Evolutionary conservation across 1,284 basidiomycete species (phyloP).

Genomic region (Coniferiporia weirii): DNA sequence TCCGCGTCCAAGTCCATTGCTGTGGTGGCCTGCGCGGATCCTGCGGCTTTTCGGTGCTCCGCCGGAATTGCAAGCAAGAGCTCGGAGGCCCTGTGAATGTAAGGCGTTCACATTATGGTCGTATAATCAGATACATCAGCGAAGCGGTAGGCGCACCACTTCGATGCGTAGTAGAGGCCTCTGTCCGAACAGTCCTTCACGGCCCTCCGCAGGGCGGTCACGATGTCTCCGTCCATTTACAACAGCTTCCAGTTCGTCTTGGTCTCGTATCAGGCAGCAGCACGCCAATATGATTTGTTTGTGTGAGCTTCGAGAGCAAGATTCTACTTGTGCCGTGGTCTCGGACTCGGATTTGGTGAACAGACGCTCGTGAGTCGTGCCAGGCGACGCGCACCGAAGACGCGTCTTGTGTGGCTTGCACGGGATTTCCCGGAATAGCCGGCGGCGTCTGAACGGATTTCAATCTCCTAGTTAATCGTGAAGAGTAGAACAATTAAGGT

Average conservation of each 20-base stretch:
- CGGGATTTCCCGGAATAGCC: too few species aligned
- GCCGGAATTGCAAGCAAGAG: slow-evolving; percentile 57
- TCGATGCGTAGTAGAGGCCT: slow-evolving; percentile 56
- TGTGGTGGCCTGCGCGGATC: slow-evolving; percentile 12
- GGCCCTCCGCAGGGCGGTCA: slow-evolving; percentile 21
- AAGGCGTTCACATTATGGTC: background rate
- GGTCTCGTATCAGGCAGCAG: too few species aligned
- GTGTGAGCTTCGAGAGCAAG: background rate
- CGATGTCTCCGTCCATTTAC: slow-evolving; percentile 13
- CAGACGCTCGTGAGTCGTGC: too few species aligned
- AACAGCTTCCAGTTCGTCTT: too few species aligned
- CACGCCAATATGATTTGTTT: background rate
- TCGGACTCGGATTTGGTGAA: too few species aligned
- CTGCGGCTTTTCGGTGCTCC: slow-evolving; percentile 27
- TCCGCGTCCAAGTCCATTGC: slow-evolving; percentile 30
- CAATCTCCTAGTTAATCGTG: too few species aligned
- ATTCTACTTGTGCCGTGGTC: too few species aligned
- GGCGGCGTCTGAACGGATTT: too few species aligned
- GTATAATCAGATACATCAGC: too few species aligned
- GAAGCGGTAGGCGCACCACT: slow-evolving; percentile 50
- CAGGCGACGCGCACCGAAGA: too few species aligned
- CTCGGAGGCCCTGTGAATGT: slow-evolving; percentile 58
- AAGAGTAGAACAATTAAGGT: too few species aligned
- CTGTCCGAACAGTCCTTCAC: slow-evolving; percentile 45
- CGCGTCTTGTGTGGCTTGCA: too few species aligned